phyloP scores from a whole-genome alignment of 2,329 filamentous ascomycete genomes.

The Trichoderma endophyticum region DNA sequence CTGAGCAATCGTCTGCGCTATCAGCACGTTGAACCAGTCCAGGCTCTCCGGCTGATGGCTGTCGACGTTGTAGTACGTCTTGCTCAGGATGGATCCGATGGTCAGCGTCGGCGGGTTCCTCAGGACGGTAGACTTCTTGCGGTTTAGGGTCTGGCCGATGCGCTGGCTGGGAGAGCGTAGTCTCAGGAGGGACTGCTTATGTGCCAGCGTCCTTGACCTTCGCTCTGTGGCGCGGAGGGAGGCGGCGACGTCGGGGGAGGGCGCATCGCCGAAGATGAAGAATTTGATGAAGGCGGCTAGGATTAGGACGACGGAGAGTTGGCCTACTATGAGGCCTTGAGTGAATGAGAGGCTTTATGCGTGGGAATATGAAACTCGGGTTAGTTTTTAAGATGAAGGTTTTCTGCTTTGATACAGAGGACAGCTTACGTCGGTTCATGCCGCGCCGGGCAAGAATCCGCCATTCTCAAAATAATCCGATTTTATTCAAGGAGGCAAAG shows the following conservation, averaged over 20 bases:
- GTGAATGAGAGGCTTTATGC: constrained; percentile 77
- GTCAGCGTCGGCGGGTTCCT: constrained; percentile 72
- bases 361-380: not conserved
- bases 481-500: not conserved
- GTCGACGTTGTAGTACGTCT: constrained; percentile 96
- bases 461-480: constrained; percentile 30
- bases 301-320: constrained; percentile 86
- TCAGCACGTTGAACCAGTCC: constrained; percentile 98
- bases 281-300: constrained; percentile 97
- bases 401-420: not conserved
- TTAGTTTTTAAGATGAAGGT: not conserved
- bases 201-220: constrained; percentile 68
- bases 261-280: constrained; percentile 97
- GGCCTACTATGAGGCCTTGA: constrained; percentile 87
- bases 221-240: constrained; percentile 71
- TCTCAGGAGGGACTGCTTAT: constrained; percentile 70
- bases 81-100: constrained; percentile 89
- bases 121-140: constrained; percentile 69
- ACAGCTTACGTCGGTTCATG: constrained; percentile 46
- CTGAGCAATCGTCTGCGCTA: constrained; percentile 95
- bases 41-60: constrained; percentile 94
- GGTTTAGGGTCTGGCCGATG: constrained; percentile 48
- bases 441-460: constrained; percentile 41
- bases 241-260: constrained; percentile 76
- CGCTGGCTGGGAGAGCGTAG: constrained; percentile 47